Base-by-base conservation (phyloP, 176 grass and related monocot genomes). In the Echinochloa phyllopogon region DNA sequence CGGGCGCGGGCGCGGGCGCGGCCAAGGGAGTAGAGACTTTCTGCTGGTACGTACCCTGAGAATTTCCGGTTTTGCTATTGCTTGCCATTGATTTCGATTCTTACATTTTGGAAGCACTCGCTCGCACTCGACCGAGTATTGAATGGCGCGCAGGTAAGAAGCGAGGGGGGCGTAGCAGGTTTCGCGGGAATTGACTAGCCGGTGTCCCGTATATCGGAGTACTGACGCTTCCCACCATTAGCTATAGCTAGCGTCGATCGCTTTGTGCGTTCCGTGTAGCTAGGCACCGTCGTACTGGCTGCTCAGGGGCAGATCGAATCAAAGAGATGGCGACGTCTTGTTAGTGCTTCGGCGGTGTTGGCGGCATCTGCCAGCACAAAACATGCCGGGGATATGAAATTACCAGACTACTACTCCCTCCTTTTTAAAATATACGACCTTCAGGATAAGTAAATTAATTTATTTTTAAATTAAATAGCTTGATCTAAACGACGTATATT, bases 131-230 rank as follows among this genome's bases (percentile, higher is more conserved):
- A n/a, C n/a, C n/a, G 29, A 33, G 29, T 50, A 33, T 49, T 63
- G 60, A 65, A 36, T 24, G 16, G 23, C n/a, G n/a, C n/a, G n/a
- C 25, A 64, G 6, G 73, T 37, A 58, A 20, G 65, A 68, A 20
- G 37, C 4, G 27, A 23, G 17, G 23, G 50, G 24, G 40, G 50
- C 4, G 45, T 52, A 52, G 47, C 71, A 45, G 10, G 57, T 33
- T 78, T 78, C 14, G 40, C 56, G 15, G 75, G 57, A 62, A 44
- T 78, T 78, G 75, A 78, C 75, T 39, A n/a, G 40, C 39, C 5
- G n/a, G 40, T 62, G 71, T 50, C 44, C 18, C 52, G 52, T 56
- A 13, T 11, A 45, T 70, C 21, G 18, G 44, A 44, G 42, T 33
- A 48, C 4, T 52, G 6, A 74, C 48, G 14, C 25, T 40, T 57